Evolutionary conservation across 768 basidiomycete genomes (phyloP), one percentile per base, ranked within the genome.

Genomic region (Russula sp.): DNA sequence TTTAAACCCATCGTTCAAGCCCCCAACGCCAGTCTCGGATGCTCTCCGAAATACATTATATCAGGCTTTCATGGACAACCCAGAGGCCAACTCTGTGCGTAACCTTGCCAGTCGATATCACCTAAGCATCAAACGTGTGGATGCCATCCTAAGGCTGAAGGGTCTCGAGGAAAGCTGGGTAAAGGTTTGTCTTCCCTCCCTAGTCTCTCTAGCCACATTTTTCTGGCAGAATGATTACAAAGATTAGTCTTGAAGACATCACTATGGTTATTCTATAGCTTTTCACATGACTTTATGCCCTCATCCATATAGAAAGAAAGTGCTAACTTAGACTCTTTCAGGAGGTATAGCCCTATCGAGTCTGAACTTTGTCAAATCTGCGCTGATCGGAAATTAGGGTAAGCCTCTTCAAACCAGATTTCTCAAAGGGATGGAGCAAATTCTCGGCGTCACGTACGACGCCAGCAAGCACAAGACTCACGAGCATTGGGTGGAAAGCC

Each of bases 231-330:
- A 81, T 85, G 86, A 84, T 80, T 74, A 81, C 51, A 65, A 74
- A 81, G 93, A 94, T 95, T 95, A 94, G 91, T 95, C 90, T 92
- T 92, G 73, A 86, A 91, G 91, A 91, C 86, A 69, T 65, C 65
- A 65, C 72, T 75, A 82, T 90, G 89, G 87, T 90, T 90, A 83
- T 76, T 83, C 70, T 68, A 61, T 58, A 66, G 59, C 61, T 25
- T 55, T 56, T 48, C 47, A 13, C 63, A 59, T 63, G 56, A 59
- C 60, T 69, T 69, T 64, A 66, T 68, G 58, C 60, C 68, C 35
- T n/a, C 51, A 6, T 34, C 39, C 11, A n/a, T 11, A 34, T 11
- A 16, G 35, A 48, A 16, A 18, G 32, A 11, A 22, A 39, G n/a
- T 63, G 51, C 68, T 70, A 64, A 71, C 62, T 32, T 52, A 18